These are phyloP conservation scores for Ilyonectria destructans DNA, from an alignment of 2,329 filamentous ascomycete genomes.

Conservation along the genomic window DNA sequence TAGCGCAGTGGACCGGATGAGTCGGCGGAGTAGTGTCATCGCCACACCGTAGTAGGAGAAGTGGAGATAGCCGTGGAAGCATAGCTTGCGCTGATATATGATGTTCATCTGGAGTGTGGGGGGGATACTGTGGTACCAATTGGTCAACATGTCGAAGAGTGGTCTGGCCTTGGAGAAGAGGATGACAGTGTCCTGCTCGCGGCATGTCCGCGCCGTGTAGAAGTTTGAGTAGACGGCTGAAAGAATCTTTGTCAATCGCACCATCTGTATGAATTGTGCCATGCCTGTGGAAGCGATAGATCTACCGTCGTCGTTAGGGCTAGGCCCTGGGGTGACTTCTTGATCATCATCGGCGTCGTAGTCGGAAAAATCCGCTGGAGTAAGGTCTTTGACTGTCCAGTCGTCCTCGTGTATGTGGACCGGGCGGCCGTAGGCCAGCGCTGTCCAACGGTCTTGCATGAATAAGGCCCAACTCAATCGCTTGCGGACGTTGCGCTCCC, in stretches of 20 bases:
- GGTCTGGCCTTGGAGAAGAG: constrained; percentile 66
- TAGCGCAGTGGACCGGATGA: constrained; percentile 57
- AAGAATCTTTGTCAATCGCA: constrained; percentile 63
- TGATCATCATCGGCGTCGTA: constrained; percentile 39
- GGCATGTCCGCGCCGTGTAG: constrained; percentile 55
- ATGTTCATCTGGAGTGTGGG: constrained; percentile 62
- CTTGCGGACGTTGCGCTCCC: constrained; percentile 72
- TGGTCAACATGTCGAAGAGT: constrained; percentile 63
- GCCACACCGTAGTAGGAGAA: constrained; percentile 65
- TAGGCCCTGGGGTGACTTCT: constrained; percentile 27
- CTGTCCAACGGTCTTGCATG: constrained; percentile 73
- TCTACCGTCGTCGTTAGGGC: constrained; percentile 49
- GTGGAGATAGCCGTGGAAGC: constrained; percentile 59
- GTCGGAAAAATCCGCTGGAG: constrained; percentile 54
- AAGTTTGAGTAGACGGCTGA: constrained; percentile 63
- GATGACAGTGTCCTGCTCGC: constrained; percentile 51
- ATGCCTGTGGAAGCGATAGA: constrained; percentile 57
- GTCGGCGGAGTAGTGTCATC: constrained; percentile 63
- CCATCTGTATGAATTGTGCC: constrained; percentile 64
- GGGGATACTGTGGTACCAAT: constrained; percentile 64
- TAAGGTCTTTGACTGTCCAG: constrained; percentile 50
- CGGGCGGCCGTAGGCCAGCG: constrained; percentile 50
- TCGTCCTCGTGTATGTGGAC: constrained; percentile 52
- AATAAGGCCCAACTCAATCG: constrained; percentile 73
- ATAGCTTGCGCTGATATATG: constrained; percentile 59